These are phyloP conservation scores for Primulina huaijiensis DNA, from an alignment of 257 asterid genomes.

Conservation along the genomic window DNA sequence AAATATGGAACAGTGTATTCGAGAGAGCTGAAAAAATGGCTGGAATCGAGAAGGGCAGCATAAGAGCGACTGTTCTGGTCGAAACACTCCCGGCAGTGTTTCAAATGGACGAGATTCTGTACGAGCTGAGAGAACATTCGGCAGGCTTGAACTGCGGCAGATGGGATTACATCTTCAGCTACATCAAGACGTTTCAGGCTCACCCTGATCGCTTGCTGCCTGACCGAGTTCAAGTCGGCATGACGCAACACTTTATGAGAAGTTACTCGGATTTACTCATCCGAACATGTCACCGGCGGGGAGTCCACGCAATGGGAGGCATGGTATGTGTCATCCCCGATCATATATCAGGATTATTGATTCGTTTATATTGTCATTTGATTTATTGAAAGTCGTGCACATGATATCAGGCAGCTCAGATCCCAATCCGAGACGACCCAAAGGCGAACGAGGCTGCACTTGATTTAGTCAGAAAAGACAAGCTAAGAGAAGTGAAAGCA, in stretches of 20 bases:
- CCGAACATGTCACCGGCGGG: constrained; percentile 79
- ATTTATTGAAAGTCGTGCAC: not conserved
- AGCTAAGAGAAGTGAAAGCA: constrained; percentile 73
- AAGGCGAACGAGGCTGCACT: constrained; percentile 63
- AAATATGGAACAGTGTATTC: constrained; percentile 84
- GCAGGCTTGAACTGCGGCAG: constrained; percentile 89
- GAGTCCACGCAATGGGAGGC: constrained; percentile 98
- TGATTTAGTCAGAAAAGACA: constrained; percentile 76
- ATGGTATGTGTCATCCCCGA: constrained; percentile 42
- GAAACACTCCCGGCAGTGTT: constrained; percentile 97
- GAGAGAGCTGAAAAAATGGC: constrained; percentile 66
- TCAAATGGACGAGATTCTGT: constrained; percentile 87
- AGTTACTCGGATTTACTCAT: constrained; percentile 87
- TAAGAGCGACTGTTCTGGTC: constrained; percentile 87
- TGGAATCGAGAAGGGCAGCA: constrained; percentile 78
- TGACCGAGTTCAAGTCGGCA: constrained; percentile 85
- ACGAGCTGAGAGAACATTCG: constrained; percentile 80
- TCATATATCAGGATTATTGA: not conserved
- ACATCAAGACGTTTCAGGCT: constrained; percentile 81
- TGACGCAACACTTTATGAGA: constrained; percentile 88
- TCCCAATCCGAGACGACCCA: constrained; percentile 77
- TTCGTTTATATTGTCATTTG: not conserved
- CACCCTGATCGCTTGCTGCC: constrained; percentile 88
- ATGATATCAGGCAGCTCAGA: constrained; percentile 80
- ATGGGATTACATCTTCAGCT: constrained; percentile 98